These are phyloP conservation scores for Halophytophthora polymorphica DNA, from an alignment of 352 stramenopile genomes.

Conservation along the genomic window DNA sequence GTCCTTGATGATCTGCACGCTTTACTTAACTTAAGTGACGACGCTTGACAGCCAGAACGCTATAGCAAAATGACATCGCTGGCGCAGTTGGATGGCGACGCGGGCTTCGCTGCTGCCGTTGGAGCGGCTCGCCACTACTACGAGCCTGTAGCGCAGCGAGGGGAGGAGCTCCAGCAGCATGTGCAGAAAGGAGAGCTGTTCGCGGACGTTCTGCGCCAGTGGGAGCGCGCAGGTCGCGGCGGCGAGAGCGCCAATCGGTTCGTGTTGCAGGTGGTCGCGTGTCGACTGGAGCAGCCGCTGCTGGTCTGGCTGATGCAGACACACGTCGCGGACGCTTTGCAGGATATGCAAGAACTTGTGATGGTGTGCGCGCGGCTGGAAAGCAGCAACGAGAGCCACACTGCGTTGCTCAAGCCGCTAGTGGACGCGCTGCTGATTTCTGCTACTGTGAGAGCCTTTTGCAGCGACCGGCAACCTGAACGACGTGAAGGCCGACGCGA, in stretches of 20 bases:
- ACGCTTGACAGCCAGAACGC: neutral
- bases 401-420: conserved; percentile 5
- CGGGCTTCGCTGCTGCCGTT: conserved; percentile 4
- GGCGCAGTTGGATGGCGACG: neutral
- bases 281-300: conserved; percentile 28
- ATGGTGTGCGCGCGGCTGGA: conserved; percentile 7
- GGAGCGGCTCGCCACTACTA: conserved; percentile 11
- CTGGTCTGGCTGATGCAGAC: conserved; percentile 29
- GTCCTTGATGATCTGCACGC: too few species aligned
- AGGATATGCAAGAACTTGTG: conserved; percentile 16
- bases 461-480: conserved; percentile 10
- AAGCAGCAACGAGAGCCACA: conserved; percentile 2
- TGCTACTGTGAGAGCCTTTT: conserved; percentile 12
- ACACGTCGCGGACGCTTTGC: conserved; percentile 24
- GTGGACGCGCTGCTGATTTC: conserved; percentile 12
- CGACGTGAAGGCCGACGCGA: conserved; percentile 6
- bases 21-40: too few species aligned
- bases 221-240: conserved; percentile 2
- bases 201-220: conserved; percentile 6
- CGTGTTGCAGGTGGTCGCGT: conserved; percentile 21
- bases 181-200: conserved; percentile 20
- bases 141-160: too few species aligned
- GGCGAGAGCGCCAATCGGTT: conserved; percentile 10
- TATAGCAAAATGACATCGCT: conserved; percentile 2
- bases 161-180: neutral